A percentile compares a stretch with the other conserved stretches of the same genome.
These are phyloP conservation scores for Cyanidioschyzon merolae DNA, from an alignment of 23 red algal species.

Conservation along the genomic window DNA sequence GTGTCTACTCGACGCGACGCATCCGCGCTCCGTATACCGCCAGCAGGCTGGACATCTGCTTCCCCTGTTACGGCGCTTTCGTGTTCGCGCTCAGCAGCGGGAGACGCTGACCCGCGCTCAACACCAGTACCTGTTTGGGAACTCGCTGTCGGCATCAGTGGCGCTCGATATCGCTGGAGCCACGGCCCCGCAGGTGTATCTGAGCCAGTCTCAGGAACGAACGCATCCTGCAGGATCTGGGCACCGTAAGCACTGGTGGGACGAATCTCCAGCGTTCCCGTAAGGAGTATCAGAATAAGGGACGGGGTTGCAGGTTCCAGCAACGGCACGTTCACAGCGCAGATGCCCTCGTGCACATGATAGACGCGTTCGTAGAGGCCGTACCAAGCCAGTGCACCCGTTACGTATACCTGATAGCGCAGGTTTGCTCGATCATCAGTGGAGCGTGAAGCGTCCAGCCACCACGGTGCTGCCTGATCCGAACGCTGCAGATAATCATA, in stretches of 20 bases:
- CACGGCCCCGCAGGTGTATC: no score
- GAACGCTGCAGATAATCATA: neutral
- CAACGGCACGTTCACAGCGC: neutral
- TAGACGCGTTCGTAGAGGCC: neutral
- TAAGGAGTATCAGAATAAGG: neutral
- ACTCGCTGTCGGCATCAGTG: no score
- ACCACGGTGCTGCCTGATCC: neutral
- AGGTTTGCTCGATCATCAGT: neutral
- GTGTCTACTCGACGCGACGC: no score
- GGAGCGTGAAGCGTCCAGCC: neutral
- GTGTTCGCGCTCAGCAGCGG: no score
- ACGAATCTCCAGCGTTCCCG: neutral
- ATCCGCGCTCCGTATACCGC: no score
- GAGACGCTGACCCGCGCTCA: no score
- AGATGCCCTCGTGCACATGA: neutral
- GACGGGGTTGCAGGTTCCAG: neutral
- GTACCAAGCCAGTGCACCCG: neutral
- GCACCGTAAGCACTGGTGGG: neutral
- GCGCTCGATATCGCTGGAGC: no score
- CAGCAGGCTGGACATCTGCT: no score
- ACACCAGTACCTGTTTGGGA: no score
- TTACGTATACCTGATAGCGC: neutral
- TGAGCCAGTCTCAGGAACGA: no score
- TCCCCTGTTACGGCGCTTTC: no score
- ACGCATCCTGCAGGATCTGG: neutral